Evolutionary conservation across 2,329 filamentous ascomycete genomes (phyloP), one percentile per base, ranked within the genome.

Genomic region (Talaromyces atroroseus): DNA sequence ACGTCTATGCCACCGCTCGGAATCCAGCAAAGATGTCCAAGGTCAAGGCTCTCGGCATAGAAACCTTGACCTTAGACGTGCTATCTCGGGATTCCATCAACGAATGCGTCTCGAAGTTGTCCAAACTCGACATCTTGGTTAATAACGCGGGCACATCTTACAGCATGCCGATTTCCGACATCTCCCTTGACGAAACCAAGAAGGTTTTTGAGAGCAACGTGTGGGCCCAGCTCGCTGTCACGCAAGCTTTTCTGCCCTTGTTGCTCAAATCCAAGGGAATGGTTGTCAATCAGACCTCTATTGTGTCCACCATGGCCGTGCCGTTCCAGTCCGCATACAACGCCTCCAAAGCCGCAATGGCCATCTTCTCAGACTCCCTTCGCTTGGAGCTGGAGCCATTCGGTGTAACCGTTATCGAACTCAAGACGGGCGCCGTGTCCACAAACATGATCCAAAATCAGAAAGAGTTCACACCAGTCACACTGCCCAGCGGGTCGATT

Each of bases 151-250:
- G 59, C 42, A 54, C 52, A 10, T 29, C 52, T 16, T 54, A 54
- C 34, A 54, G 52, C 52, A 54, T 54, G 52, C 45, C 52, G 4
- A 49, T 54, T 24, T n/a, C 52, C 2, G 52, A 54, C 12, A 48
- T 58, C 38, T 48, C 32, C 3, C 18, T 54, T 7, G 52, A 54
- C 3, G 21, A 58, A 40, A 29, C 46, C 29, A 55, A 44, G 21
- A 46, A 32, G 2, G 50, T 49, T 60, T 55, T 74, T 18, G 65
- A 75, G 29, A 71, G 68, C 40, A 74, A 75, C 52, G 69, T 74
- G 34, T 68, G 65, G 21, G 71, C 70, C 3, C 63, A 70, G 1
- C 63, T 65, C 1, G 26, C 74, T 2, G 57, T 76, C 1, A 67
- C 68, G 1, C 56, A 67, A 20, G 61, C 64, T 0, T 63, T 74